phyloP scores from a whole-genome alignment of 345 rosid genomes.

The Gossypioides kirkii region DNA sequence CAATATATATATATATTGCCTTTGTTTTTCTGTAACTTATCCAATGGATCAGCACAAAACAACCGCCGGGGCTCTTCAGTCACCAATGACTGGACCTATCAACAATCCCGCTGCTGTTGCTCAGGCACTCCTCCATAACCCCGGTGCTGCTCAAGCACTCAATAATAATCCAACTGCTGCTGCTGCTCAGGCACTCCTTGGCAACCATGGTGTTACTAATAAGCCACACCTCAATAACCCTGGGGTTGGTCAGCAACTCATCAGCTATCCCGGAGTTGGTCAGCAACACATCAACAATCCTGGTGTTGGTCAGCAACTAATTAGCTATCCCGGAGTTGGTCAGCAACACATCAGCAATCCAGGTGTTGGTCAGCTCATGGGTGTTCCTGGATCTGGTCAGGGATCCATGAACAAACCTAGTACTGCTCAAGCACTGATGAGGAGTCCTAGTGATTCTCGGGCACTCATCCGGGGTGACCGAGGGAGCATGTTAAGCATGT shows the following conservation, averaged over 20 bases:
- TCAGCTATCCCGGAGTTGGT: background rate
- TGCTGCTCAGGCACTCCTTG: background rate
- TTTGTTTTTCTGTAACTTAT: background rate
- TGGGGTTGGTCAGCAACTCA: background rate
- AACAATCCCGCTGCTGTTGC: background rate
- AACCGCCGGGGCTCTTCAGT: background rate
- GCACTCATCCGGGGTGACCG: constrained; percentile 35
- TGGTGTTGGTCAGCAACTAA: background rate
- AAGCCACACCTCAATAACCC: background rate
- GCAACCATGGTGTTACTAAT: constrained; percentile 6
- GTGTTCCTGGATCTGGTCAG: background rate
- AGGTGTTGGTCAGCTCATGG: background rate
- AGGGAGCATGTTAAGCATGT: constrained; percentile 35
- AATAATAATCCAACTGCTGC: background rate
- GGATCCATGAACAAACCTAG: constrained; percentile 6
- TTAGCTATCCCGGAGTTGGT: background rate
- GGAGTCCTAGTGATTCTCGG: constrained; percentile 4
- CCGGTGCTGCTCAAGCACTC: background rate
- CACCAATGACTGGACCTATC: background rate
- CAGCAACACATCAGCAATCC: background rate
- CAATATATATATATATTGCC: background rate
- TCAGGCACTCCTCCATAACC: constrained; percentile 1
- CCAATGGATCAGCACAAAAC: constrained; percentile 6
- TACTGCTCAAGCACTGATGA: background rate
- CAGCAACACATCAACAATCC: background rate